Percentiles rank a stretch among this genome's conserved stretches.
These are phyloP conservation scores for Articulospora tetracladia DNA, from an alignment of 495 filamentous ascomycete species.

Conservation along the genomic window DNA sequence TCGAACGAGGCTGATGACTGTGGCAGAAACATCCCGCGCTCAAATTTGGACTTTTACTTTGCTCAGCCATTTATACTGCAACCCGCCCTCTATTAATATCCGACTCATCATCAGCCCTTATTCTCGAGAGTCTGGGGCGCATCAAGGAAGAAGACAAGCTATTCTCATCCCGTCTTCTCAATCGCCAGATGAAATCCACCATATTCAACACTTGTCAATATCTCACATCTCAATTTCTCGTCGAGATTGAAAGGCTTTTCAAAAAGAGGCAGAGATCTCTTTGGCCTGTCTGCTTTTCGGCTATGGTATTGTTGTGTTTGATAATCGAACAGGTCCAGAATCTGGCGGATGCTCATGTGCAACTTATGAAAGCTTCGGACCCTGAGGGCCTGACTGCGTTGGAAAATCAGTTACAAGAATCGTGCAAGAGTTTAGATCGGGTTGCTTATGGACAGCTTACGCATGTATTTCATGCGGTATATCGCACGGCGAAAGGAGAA, in stretches of 20 bases:
- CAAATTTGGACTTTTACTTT: background rate
- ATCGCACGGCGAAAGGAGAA: conserved; percentile 11
- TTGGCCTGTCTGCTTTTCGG: conserved; percentile 13
- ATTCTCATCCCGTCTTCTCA: conserved; percentile 14
- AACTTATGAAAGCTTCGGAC: background rate
- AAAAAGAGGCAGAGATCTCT: background rate
- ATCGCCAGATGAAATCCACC: conserved; percentile 13
- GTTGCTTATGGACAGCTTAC: conserved; percentile 6
- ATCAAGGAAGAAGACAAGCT: background rate
- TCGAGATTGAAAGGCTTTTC: conserved; percentile 8
- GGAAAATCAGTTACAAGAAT: background rate
- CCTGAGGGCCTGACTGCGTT: background rate
- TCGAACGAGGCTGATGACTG: no score
- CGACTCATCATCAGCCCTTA: background rate
- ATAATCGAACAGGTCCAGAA: conserved; percentile 9
- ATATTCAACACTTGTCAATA: background rate
- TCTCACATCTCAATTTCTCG: background rate
- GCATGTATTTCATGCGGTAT: conserved; percentile 15
- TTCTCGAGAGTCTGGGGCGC: background rate
- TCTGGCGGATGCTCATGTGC: background rate
- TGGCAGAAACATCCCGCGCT: no score
- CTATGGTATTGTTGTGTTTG: conserved; percentile 6
- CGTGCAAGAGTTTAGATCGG: background rate
- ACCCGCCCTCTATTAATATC: conserved; percentile 5
- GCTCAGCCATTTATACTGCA: conserved; percentile 1